Percentiles rank a stretch among this genome's conserved stretches.
Evolutionary conservation across 805 yeast genomes (phyloP).

Genomic region (Monosporozyma aerobia): DNA sequence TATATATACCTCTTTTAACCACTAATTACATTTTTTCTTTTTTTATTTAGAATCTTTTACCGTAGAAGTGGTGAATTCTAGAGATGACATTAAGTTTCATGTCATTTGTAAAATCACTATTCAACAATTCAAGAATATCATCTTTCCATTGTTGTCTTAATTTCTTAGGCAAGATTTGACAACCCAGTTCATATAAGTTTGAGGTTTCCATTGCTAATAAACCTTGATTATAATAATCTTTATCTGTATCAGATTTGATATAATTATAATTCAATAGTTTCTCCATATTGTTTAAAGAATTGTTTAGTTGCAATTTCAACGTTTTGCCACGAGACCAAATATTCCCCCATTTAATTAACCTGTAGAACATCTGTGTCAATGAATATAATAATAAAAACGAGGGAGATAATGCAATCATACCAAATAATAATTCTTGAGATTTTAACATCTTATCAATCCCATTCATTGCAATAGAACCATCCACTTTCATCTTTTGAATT

Average conservation of each 20-base stretch:
- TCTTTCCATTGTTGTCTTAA: constrained; percentile 47
- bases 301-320: constrained; percentile 18
- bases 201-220: constrained; percentile 57
- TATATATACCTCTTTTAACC: neutral
- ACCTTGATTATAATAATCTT: constrained; percentile 41
- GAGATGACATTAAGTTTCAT: constrained; percentile 40
- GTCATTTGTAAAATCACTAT: constrained; percentile 29
- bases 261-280: constrained; percentile 36
- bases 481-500: constrained; percentile 93
- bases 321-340: constrained; percentile 21
- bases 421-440: constrained; percentile 91
- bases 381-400: constrained; percentile 51
- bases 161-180: constrained; percentile 40
- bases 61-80: constrained; percentile 57
- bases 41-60: constrained; percentile 11
- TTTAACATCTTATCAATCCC: constrained; percentile 86
- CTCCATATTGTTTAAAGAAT: constrained; percentile 50
- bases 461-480: constrained; percentile 78
- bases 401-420: constrained; percentile 83
- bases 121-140: constrained; percentile 54
- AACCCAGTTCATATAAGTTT: constrained; percentile 44
- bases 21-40: neutral
- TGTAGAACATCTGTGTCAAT: constrained; percentile 28
- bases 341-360: constrained; percentile 17
- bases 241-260: constrained; percentile 10